phyloP scores from a whole-genome alignment of 2,329 filamentous ascomycete genomes.

The Pezicula neosporulosa region DNA sequence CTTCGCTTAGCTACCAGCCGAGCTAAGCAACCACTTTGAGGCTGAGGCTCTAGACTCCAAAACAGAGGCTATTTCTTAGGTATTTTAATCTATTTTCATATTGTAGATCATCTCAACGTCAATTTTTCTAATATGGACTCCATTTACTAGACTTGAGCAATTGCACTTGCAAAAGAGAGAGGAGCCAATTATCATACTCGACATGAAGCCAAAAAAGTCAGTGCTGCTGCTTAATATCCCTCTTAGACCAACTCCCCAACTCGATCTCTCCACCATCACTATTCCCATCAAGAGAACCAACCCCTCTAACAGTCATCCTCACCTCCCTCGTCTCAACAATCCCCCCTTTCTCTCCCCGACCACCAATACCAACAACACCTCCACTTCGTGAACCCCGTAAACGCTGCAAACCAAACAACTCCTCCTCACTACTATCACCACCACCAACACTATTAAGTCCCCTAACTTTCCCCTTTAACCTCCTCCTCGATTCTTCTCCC shows the following conservation, averaged over 20 bases:
- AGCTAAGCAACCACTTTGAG: no score
- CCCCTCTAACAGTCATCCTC: neutral
- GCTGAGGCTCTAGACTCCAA: no score
- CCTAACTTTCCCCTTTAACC: neutral
- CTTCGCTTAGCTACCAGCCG: no score
- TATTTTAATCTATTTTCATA: no score
- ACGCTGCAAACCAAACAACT: neutral
- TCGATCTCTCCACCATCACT: neutral
- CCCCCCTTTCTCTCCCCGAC: neutral
- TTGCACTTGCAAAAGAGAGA: no score
- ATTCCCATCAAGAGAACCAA: neutral
- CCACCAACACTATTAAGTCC: neutral
- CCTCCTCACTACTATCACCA: neutral
- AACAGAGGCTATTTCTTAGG: no score
- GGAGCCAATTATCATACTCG: no score
- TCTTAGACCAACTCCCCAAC: neutral
- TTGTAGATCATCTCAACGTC: no score
- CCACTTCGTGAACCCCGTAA: no score
- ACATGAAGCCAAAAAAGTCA: neutral
- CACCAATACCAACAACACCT: neutral
- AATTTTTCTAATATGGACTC: no score
- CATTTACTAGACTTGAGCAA: no score
- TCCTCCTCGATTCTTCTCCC: neutral
- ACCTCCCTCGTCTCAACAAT: neutral
- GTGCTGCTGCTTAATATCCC: neutral